A percentile compares a stretch with the other conserved stretches of the same genome.
phyloP scores from a whole-genome alignment of 2,329 filamentous ascomycete species.

The Atkinsonella hypoxylon region DNA sequence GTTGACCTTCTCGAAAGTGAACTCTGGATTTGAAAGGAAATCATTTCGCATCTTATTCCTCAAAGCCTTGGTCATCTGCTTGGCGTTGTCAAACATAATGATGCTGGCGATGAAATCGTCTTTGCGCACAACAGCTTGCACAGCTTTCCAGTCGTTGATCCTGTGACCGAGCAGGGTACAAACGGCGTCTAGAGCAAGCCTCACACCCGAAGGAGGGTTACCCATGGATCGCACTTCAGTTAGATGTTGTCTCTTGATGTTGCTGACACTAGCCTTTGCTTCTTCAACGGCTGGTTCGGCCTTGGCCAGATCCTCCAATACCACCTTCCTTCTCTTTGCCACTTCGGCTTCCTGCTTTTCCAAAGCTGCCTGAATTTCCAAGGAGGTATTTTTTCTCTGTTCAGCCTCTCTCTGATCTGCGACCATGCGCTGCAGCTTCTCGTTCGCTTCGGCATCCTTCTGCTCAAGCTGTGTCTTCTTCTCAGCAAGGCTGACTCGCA shows the following conservation, averaged over 20 bases:
- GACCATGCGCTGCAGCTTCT: slow-evolving; percentile 95
- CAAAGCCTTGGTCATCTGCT: slow-evolving; percentile 76
- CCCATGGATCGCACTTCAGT: slow-evolving; percentile 97
- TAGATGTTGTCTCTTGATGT: slow-evolving; percentile 94
- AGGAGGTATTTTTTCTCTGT: slow-evolving; percentile 73
- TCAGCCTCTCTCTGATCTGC: slow-evolving; percentile 92
- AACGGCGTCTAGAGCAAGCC: slow-evolving; percentile 88
- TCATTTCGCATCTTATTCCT: slow-evolving; percentile 85
- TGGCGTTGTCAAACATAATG: slow-evolving; percentile 92
- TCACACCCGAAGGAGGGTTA: slow-evolving; percentile 81
- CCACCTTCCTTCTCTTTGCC: slow-evolving; percentile 68
- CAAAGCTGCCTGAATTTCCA: slow-evolving; percentile 78
- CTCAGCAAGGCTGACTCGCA: slow-evolving; percentile 79
- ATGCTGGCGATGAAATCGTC: slow-evolving; percentile 98
- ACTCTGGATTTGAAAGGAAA: slow-evolving; percentile 85
- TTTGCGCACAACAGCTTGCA: slow-evolving; percentile 75
- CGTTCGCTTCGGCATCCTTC: slow-evolving; percentile 91
- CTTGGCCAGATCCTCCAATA: slow-evolving; percentile 74
- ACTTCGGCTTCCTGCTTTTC: slow-evolving; percentile 87
- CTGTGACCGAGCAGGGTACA: slow-evolving; percentile 89
- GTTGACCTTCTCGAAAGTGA: slow-evolving; percentile 93
- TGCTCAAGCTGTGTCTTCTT: slow-evolving; percentile 89
- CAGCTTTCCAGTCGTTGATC: slow-evolving; percentile 80
- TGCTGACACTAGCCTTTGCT: slow-evolving; percentile 91
- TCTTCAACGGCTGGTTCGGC: slow-evolving; percentile 89